Evolutionary conservation across 345 rosid genomes (phyloP), one percentile per base, ranked within the genome.

Genomic region (Durio zibethinus): DNA sequence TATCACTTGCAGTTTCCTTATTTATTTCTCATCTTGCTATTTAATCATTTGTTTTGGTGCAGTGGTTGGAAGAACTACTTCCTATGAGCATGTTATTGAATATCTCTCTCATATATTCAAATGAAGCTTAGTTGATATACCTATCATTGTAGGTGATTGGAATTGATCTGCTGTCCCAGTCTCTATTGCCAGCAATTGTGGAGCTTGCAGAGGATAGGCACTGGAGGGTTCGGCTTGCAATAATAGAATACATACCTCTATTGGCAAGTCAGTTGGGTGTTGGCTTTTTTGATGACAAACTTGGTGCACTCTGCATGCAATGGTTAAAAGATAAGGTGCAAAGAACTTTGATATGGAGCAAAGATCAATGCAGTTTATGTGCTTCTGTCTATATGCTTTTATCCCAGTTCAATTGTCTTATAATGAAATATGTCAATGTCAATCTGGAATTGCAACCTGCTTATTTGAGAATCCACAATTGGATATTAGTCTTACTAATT

Each of bases 251-350:
- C 79, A 88, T 88, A 72, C 91, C 91, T 38, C 62, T 88, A 60
- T 82, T 88, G 86, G 91, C 91, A 35, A 88, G 91, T 74, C 91
- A 88, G 50, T 78, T 92, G 91, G 97, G 97, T 75, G 90, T 89
- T 38, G 91, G 92, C 40, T 92, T 92, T 84, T 92, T 92, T 73
- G 97, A 92, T 75, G 97, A 92, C 72, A 90, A 89, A 84, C 94
- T 92, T 76, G 97, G 97, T 43, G 84, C 90, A 57, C 90, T 92
- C 76, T 92, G 97, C 91, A 90, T 90, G 97, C 97, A 92, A 79
- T 92, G 97, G 97, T 80, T 92, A 70, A 89, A 90, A 83, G 97
- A 92, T 81, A 92, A 92, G 94, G 97, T 90, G 33, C 72, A 82
- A 71, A 74, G 54, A 43, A 60, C 52, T n/a, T 47, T 73, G 40